Evolutionary conservation across 306 rosid species (phyloP), one percentile per base, ranked within the genome.

Genomic region (Castanospermum australe): DNA sequence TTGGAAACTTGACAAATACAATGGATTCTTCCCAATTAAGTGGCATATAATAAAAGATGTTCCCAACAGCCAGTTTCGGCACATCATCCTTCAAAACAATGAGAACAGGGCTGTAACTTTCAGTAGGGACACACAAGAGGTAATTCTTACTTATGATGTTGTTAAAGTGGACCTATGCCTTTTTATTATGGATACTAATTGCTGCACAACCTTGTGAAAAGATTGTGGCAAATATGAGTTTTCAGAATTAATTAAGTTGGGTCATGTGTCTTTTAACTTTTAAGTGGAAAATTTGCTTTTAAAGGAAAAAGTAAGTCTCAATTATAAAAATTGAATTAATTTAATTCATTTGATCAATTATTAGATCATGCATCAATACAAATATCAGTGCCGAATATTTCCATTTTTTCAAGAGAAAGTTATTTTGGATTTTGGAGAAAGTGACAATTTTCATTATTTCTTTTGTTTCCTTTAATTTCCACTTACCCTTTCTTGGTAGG

Each of bases 101-200:
- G 96, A 94, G 35, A 90, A 92, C 84, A 84, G 73, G 74, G 69
- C 88, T 17, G 97, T 94, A 35, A 94, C 96, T 59, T 86, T 71
- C 84, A 92, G 87, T 33, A 87, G 97, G 73, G 98, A 94, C 83
- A 92, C 98, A 35, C 98, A 94, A 60, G 98, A 94, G 98, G 98
- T 94, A 87, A 71, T 55, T 69, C 67, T 71, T 82, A 25, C 41
- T 62, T 75, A 36, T 24, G 14, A 67, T 33, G 73, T 44, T 42
- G 54, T 63, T 70, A 45, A 45, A 59, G 13, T 2, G 78, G 45
- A 10, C 70, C 28, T n/a, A 21, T 38, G 32, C 10, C 28, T 74
- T 51, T 51, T 67, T 60, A 21, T 50, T 25, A 9, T 62, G 14
- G 73, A 50, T 71, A 36, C 28, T 0, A 55, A 4, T 24, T 48